Conservation (phyloP, 2,329 filamentous ascomycete species). For the Exophiala mesophila region DNA sequence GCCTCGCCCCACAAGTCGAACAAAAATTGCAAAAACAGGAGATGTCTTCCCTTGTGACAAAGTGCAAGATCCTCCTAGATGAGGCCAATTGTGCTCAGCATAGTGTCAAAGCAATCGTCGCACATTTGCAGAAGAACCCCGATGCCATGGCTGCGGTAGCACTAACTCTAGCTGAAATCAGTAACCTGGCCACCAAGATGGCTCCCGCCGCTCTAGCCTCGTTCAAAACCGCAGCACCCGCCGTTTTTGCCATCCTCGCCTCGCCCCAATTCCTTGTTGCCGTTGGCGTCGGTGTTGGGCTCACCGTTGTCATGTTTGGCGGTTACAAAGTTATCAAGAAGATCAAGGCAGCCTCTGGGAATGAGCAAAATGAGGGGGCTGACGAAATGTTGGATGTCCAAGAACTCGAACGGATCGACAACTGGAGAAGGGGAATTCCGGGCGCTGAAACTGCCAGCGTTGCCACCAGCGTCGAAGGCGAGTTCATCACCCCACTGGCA, state of each 20-base stretch:
- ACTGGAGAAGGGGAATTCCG: conserved; percentile 59
- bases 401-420: conserved; percentile 52
- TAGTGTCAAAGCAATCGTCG: conserved; percentile 75
- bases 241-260: conserved; percentile 77
- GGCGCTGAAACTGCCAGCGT: conserved; percentile 32
- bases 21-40: conserved; percentile 44
- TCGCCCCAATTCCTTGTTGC: conserved; percentile 94
- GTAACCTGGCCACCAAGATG: conserved; percentile 74
- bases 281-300: conserved; percentile 78
- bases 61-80: conserved; percentile 71
- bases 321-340: conserved; percentile 97
- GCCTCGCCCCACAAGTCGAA: conserved; percentile 40
- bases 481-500: conserved; percentile 60
- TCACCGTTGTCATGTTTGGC: conserved; percentile 93
- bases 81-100: conserved; percentile 88
- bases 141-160: conserved; percentile 92
- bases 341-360: conserved; percentile 47
- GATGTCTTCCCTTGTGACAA: conserved; percentile 63
- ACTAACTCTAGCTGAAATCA: conserved; percentile 86
- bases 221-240: conserved; percentile 76
- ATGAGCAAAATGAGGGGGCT: conserved; percentile 35
- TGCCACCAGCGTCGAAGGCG: conserved; percentile 60
- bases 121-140: conserved; percentile 73
- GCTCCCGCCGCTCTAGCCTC: conserved; percentile 71
- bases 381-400: conserved; percentile 52